These are phyloP conservation scores for Paramarasmius palmivorus DNA, from an alignment of 1,284 basidiomycete species.

Conservation along the genomic window DNA sequence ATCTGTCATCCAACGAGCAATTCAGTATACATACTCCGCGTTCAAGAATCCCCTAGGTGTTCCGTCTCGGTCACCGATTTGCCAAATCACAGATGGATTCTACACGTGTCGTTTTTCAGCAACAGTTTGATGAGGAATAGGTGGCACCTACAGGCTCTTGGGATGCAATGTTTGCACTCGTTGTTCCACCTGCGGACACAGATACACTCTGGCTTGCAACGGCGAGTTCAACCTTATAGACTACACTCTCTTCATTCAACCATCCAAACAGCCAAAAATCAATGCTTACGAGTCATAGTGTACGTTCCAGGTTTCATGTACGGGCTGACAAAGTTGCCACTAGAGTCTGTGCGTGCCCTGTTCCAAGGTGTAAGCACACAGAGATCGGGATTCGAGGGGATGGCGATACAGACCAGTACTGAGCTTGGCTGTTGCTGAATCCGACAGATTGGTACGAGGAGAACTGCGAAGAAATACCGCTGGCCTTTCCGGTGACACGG, in stretches of 20 bases:
- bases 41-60: constrained; percentile 41
- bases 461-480: constrained; percentile 30
- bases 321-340: constrained; percentile 35
- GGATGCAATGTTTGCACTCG: constrained; percentile 33
- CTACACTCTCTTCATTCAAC: constrained; percentile 14
- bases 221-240: constrained; percentile 40
- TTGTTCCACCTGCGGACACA: constrained; percentile 30
- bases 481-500: constrained; percentile 35
- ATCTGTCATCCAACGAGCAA: not conserved
- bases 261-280: not conserved
- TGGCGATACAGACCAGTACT: constrained; percentile 33
- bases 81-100: constrained; percentile 35
- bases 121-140: not conserved
- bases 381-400: not conserved
- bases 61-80: constrained; percentile 41
- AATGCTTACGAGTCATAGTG: constrained; percentile 35
- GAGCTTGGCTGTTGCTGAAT: constrained; percentile 33
- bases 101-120: constrained; percentile 7
- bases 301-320: constrained; percentile 44
- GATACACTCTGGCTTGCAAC: constrained; percentile 31
- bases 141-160: constrained; percentile 25
- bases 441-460: constrained; percentile 26
- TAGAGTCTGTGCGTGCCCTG: constrained; percentile 31
- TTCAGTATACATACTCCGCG: constrained; percentile 32
- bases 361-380: not conserved